phyloP scores from a whole-genome alignment of 176 grass and related monocot species.

The Canna indica region DNA sequence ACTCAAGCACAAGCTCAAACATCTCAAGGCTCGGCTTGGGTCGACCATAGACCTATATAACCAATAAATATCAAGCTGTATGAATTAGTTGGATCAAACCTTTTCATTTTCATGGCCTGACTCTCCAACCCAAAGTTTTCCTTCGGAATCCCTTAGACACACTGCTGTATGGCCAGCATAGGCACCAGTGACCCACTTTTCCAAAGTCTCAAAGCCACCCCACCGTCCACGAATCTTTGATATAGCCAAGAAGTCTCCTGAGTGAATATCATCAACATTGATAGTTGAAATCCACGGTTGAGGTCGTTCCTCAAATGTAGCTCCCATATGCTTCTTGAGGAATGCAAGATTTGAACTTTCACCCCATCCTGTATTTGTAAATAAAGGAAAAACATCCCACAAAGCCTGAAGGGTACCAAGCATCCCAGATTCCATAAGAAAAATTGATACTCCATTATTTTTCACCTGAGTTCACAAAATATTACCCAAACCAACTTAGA shows the following conservation, averaged over 20 bases:
- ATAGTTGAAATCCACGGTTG: constrained; percentile 86
- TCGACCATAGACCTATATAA: no score
- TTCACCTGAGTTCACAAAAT: constrained; percentile 56
- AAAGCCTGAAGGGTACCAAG: constrained; percentile 89
- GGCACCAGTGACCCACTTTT: constrained; percentile 97
- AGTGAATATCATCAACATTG: constrained; percentile 77
- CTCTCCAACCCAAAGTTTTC: constrained; percentile 88
- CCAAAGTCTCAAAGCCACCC: constrained; percentile 92
- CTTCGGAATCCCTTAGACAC: constrained; percentile 82
- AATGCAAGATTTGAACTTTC: constrained; percentile 81
- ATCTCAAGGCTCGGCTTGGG: no score
- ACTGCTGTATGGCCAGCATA: constrained; percentile 89
- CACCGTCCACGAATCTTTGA: constrained; percentile 92
- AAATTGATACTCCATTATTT: constrained; percentile 84
- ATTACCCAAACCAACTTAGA: constrained; percentile 7
- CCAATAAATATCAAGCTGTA: no score
- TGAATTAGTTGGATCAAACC: no score
- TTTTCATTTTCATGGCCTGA: constrained; percentile 95
- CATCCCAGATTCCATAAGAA: constrained; percentile 96
- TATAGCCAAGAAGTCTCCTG: constrained; percentile 80
- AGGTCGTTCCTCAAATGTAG: constrained; percentile 71
- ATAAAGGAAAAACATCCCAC: constrained; percentile 89
- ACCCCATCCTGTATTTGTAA: constrained; percentile 82
- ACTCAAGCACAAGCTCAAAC: no score
- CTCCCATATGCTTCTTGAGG: constrained; percentile 91